Percentiles rank a stretch among this genome's conserved stretches.
These are phyloP conservation scores for Sphagnum fallax DNA, from an alignment of 228 moss, liverwort and hornwort genomes.

Conservation along the genomic window DNA sequence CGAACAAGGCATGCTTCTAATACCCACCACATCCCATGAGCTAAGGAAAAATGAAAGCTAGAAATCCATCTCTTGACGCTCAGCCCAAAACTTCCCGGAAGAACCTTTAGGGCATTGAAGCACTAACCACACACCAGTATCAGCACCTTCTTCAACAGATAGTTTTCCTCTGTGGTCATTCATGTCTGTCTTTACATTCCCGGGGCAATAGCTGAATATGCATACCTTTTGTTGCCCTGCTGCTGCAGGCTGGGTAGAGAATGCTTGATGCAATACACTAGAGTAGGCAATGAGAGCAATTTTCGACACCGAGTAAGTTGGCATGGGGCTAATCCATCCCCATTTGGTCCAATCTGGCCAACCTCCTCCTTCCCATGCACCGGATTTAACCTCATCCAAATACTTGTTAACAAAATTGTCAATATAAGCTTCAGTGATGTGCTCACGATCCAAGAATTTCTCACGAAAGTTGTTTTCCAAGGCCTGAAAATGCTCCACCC, in stretches of 20 bases:
- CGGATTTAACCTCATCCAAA: constrained; percentile 27
- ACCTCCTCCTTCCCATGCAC: constrained; percentile 21
- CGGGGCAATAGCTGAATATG: constrained; percentile 42
- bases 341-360: background rate
- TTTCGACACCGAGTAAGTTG: constrained; percentile 34
- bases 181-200: constrained; percentile 36
- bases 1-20: no score
- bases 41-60: no score
- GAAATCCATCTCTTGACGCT: background rate
- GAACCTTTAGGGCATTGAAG: constrained; percentile 15
- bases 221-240: constrained; percentile 4
- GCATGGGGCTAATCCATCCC: constrained; percentile 23
- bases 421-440: constrained; percentile 15
- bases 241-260: constrained; percentile 10
- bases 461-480: constrained; percentile 26
- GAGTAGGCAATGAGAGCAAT: constrained; percentile 38
- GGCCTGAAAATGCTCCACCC: background rate
- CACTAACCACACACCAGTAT: constrained; percentile 39
- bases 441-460: constrained; percentile 21
- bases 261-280: constrained; percentile 20
- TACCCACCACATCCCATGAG: no score
- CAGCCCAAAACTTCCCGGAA: constrained; percentile 25
- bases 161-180: constrained; percentile 28
- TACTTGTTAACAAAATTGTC: constrained; percentile 16
- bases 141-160: constrained; percentile 15